A percentile compares a stretch with the other conserved stretches of the same genome.
Conservation (phyloP, 176 grass and related monocot species). For the Puya raimondii region DNA sequence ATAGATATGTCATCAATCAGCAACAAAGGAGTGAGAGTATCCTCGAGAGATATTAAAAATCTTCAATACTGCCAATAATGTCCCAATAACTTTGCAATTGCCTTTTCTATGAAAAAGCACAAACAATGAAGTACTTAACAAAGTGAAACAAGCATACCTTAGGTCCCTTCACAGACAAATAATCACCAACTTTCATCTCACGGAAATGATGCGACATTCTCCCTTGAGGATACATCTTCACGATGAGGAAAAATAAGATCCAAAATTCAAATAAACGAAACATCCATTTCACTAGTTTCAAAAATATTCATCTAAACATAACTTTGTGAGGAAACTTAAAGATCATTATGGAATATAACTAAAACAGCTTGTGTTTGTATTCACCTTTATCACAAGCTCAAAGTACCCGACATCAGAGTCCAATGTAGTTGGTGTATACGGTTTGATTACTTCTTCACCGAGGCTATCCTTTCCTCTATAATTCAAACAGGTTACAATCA, state of each 20-base stretch:
- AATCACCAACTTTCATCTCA: slow-evolving; percentile 90
- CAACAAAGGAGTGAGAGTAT: too few relatives aligned
- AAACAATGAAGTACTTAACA: not conserved
- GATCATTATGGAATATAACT: not conserved
- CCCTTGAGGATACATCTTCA: slow-evolving; percentile 98
- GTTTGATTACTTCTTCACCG: slow-evolving; percentile 87
- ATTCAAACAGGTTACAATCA: slow-evolving; percentile 15
- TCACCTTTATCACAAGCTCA: slow-evolving; percentile 90
- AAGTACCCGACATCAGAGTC: slow-evolving; percentile 92
- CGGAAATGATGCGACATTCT: slow-evolving; percentile 99
- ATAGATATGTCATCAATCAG: too few relatives aligned
- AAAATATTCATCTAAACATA: not conserved
- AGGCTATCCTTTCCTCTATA: slow-evolving; percentile 74
- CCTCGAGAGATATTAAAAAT: not conserved
- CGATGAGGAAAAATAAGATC: not conserved
- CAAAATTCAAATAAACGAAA: not conserved
- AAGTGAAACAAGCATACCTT: slow-evolving; percentile 51
- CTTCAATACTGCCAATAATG: not conserved
- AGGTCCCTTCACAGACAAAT: slow-evolving; percentile 85
- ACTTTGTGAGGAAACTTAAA: not conserved
- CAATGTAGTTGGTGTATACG: slow-evolving; percentile 93
- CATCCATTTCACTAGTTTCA: not conserved
- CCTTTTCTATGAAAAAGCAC: slow-evolving; percentile 3
- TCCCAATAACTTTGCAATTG: not conserved
- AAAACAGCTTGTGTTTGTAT: not conserved